Evolutionary conservation across 2,329 filamentous ascomycete species (phyloP).

Genomic region (Thermothelomyces thermophilus): DNA sequence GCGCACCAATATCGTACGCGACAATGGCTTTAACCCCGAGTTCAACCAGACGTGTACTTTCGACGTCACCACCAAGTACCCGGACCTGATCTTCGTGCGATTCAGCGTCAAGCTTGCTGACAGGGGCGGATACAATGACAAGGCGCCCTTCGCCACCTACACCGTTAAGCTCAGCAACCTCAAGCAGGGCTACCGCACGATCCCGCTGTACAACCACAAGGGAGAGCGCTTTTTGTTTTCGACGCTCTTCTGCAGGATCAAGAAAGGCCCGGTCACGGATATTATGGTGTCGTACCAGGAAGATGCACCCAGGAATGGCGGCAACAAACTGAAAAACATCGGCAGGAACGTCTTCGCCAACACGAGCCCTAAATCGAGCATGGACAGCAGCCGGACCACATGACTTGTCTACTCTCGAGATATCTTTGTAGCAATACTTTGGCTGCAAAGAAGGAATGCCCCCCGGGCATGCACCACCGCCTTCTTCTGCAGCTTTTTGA

Average conservation of each 20-base stretch:
- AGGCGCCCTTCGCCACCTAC: conserved; percentile 72
- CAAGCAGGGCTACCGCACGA: conserved; percentile 85
- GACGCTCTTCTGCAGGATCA: conserved; percentile 85
- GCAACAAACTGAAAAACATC: conserved; percentile 50
- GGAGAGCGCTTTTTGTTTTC: conserved; percentile 94
- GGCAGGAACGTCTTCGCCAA: conserved; percentile 51
- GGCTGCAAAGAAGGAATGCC: not conserved
- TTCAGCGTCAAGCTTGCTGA: conserved; percentile 86
- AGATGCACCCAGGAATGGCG: conserved; percentile 35
- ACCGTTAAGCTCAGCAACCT: conserved; percentile 87
- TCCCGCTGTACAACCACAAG: conserved; percentile 80
- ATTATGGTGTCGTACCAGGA: conserved; percentile 48
- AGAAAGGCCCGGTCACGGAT: conserved; percentile 52
- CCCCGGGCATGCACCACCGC: conserved; percentile 12
- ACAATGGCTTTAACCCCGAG: conserved; percentile 89
- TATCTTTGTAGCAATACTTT: conserved; percentile 19
- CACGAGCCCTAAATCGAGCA: conserved; percentile 45
- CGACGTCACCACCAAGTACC: conserved; percentile 85
- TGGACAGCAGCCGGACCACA: conserved; percentile 30
- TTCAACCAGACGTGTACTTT: conserved; percentile 78
- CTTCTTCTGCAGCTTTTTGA: not conserved
- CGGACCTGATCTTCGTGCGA: conserved; percentile 86
- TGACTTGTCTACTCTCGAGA: conserved; percentile 8
- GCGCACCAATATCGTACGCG: conserved; percentile 71
- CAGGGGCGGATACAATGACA: conserved; percentile 62